Percentiles rank a stretch among this genome's conserved stretches.
These are phyloP conservation scores for Ophiocordyceps sinensis DNA, from an alignment of 2,329 filamentous ascomycete species.

Conservation along the genomic window DNA sequence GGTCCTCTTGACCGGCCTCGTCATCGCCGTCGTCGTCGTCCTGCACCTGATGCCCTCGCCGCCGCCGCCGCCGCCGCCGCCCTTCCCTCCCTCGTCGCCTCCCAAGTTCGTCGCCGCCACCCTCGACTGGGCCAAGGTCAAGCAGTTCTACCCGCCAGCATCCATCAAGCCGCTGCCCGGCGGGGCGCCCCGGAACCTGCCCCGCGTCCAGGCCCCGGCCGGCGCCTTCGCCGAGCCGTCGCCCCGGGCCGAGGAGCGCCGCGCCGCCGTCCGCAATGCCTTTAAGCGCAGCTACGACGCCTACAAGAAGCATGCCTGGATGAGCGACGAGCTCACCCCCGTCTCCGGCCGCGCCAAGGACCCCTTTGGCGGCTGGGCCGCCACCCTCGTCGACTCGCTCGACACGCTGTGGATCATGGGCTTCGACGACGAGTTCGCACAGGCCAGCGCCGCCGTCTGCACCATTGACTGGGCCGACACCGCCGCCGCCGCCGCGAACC, in stretches of 20 bases:
- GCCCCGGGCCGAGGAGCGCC: conserved; percentile 13
- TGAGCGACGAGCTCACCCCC: conserved; percentile 36
- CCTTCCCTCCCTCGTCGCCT: neutral
- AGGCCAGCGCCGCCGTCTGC: conserved; percentile 34
- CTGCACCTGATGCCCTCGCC: conserved; percentile 8
- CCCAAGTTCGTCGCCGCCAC: conserved; percentile 10
- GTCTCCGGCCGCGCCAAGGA: conserved; percentile 30
- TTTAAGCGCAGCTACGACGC: conserved; percentile 32
- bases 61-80: conserved; percentile 1
- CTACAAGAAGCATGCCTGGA: conserved; percentile 38
- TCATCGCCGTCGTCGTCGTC: conserved; percentile 9
- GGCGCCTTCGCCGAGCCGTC: conserved; percentile 7
- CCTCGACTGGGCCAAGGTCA: conserved; percentile 16
- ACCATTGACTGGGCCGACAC: conserved; percentile 37
- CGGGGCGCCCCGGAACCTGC: conserved; percentile 11
- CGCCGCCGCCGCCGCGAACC: conserved; percentile 24
- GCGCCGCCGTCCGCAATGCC: conserved; percentile 21
- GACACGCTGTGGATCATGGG: conserved; percentile 52
- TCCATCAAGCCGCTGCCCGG: conserved; percentile 17
- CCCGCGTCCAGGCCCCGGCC: conserved; percentile 15
- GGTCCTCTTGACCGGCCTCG: conserved; percentile 7
- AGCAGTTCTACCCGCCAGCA: conserved; percentile 13
- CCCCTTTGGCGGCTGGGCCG: conserved; percentile 40
- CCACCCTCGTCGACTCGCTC: conserved; percentile 44
- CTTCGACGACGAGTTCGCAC: conserved; percentile 38